These are phyloP conservation scores for Myochromella boudieri DNA, from an alignment of 768 basidiomycete genomes.

Conservation along the genomic window DNA sequence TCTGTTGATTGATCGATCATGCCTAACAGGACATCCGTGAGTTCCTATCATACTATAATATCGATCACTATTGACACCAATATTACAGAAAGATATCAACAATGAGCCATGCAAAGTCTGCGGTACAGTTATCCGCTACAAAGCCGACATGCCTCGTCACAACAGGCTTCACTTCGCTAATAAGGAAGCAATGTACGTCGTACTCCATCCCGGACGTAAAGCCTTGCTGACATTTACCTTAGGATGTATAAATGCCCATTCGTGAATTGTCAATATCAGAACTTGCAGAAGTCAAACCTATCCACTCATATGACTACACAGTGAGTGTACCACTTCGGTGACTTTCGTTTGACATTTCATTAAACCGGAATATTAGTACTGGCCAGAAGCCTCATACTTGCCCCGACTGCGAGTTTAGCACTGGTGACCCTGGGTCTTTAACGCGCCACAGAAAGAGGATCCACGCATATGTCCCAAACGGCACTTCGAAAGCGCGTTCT, in stretches of 20 bases:
- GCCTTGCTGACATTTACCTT: not conserved
- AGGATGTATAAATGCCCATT: slow-evolving; percentile 29
- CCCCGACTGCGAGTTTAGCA: slow-evolving; percentile 25
- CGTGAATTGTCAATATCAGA: slow-evolving; percentile 25
- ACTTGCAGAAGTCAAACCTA: slow-evolving; percentile 30
- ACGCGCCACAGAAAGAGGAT: slow-evolving; percentile 30
- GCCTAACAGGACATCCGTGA: slow-evolving; percentile 8
- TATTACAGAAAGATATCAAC: slow-evolving; percentile 18
- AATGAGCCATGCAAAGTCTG: slow-evolving; percentile 19
- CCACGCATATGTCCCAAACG: slow-evolving; percentile 23
- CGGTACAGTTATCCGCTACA: slow-evolving; percentile 19
- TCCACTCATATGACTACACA: slow-evolving; percentile 31
- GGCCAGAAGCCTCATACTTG: slow-evolving; percentile 26
- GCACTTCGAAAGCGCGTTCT: slow-evolving; percentile 3
- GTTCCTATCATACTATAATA: not conserved
- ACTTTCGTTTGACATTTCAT: not conserved
- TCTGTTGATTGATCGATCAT: slow-evolving; percentile 8
- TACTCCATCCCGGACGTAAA: not conserved
- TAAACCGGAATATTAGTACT: slow-evolving; percentile 18
- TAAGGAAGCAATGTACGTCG: slow-evolving; percentile 13
- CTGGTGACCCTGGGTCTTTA: slow-evolving; percentile 29
- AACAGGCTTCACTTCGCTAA: slow-evolving; percentile 13
- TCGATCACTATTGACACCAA: not conserved
- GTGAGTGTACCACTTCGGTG: slow-evolving; percentile 17
- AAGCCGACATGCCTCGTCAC: slow-evolving; percentile 20